These are phyloP conservation scores for Chaetomium tenue DNA, from an alignment of 495 filamentous ascomycete species.

Conservation along the genomic window DNA sequence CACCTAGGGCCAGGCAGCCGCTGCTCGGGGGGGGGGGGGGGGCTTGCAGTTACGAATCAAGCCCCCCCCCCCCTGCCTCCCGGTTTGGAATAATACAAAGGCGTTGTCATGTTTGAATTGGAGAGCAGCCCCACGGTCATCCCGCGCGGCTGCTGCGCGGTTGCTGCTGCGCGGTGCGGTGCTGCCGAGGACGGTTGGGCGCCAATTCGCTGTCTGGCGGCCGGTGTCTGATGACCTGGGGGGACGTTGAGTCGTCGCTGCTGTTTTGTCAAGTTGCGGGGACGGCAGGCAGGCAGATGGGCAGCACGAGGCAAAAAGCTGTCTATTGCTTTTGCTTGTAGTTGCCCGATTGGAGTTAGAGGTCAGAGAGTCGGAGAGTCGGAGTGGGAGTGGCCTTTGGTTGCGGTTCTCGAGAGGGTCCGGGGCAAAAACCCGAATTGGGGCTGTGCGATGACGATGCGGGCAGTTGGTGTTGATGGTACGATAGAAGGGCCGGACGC, in stretches of 20 bases:
- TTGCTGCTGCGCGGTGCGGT: not conserved
- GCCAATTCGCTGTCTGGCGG: conserved; percentile 11
- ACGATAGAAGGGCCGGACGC: not conserved
- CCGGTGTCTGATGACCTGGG: conserved; percentile 13
- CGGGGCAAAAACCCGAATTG: not conserved
- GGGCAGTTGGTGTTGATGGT: conserved; percentile 1
- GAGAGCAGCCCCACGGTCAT: not conserved
- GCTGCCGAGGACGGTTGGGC: not conserved
- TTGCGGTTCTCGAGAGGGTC: not conserved
- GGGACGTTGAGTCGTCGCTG: not conserved
- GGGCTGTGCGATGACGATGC: conserved; percentile 3
- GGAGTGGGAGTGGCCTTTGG: not conserved
- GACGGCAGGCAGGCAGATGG: no score
- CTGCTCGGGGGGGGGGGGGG: not conserved
- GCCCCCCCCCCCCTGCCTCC: no score
- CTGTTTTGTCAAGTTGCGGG: no score
- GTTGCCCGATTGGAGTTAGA: not conserved
- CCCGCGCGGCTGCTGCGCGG: not conserved
- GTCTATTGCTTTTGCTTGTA: not conserved
- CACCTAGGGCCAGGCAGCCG: conserved; percentile 5
- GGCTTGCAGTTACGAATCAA: not conserved
- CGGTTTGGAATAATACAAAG: not conserved
- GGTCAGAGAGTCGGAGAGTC: no score
- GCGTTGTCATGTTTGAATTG: conserved; percentile 6
- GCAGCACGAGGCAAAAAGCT: not conserved